Percentiles rank a stretch among this genome's conserved stretches.
phyloP scores from a whole-genome alignment of 2,329 filamentous ascomycete species.

The Dactylellina leptospora region DNA sequence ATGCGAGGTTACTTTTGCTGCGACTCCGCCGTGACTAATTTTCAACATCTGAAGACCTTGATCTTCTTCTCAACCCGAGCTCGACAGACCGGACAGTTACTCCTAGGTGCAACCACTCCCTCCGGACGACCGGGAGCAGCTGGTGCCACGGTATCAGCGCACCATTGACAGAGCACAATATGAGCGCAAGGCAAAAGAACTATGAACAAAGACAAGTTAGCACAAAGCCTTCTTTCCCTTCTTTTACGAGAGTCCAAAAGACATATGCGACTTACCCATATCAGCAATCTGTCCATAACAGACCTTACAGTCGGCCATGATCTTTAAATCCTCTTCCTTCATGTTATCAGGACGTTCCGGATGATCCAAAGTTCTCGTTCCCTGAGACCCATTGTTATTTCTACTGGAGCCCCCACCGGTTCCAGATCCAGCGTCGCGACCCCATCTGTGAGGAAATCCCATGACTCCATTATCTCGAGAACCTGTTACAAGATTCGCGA shows the following conservation, averaged over 20 bases:
- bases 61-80: slow-evolving; percentile 47
- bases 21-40: too few relatives aligned
- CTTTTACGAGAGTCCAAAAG: too few relatives aligned
- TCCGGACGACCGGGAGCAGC: slow-evolving; percentile 33
- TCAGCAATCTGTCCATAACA: slow-evolving; percentile 51
- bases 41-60: slow-evolving; percentile 47
- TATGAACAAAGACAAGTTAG: slow-evolving; percentile 9
- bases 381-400: slow-evolving; percentile 10
- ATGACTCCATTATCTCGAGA: slow-evolving; percentile 30
- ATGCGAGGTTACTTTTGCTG: too few relatives aligned
- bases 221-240: too few relatives aligned
- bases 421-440: slow-evolving; percentile 10
- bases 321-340: slow-evolving; percentile 53
- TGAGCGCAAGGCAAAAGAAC: slow-evolving; percentile 50
- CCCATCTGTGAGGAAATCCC: slow-evolving; percentile 39
- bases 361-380: slow-evolving; percentile 34
- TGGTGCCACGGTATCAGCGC: slow-evolving; percentile 45
- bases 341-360: slow-evolving; percentile 51
- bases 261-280: slow-evolving; percentile 40
- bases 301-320: slow-evolving; percentile 53
- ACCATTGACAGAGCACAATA: slow-evolving; percentile 50
- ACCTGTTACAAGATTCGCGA: slow-evolving; percentile 30
- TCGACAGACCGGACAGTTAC: slow-evolving; percentile 50
- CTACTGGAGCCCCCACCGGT: neutral
- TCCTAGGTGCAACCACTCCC: slow-evolving; percentile 40